phyloP scores from a whole-genome alignment of 768 basidiomycete species.

The Tylopilus sp. region DNA sequence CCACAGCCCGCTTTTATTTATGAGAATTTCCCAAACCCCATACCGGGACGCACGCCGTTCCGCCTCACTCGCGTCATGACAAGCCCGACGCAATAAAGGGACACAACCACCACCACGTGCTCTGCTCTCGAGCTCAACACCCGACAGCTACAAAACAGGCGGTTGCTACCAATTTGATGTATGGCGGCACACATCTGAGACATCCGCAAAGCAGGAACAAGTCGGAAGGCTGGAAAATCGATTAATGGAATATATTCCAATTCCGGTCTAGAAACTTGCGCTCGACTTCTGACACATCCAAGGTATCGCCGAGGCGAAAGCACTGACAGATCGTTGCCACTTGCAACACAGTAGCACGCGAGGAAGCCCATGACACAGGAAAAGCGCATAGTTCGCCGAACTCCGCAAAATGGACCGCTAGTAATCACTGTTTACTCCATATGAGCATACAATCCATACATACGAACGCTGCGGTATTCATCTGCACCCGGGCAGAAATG shows the following conservation, averaged over 20 bases:
- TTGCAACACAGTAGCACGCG: slow-evolving; percentile 6
- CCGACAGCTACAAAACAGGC: not conserved
- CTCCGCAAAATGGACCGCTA: not conserved
- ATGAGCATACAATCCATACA: not conserved
- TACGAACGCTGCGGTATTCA: not conserved
- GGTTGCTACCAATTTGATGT: not conserved
- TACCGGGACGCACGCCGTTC: slow-evolving; percentile 3
- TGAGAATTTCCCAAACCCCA: slow-evolving; percentile 11
- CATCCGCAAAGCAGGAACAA: not conserved
- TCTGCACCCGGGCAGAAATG: slow-evolving; percentile 9
- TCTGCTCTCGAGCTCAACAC: slow-evolving; percentile 10
- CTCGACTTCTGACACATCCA: not conserved
- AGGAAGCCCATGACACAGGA: not conserved
- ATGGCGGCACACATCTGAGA: slow-evolving; percentile 5
- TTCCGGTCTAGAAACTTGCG: slow-evolving; percentile 1
- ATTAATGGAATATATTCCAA: slow-evolving; percentile 7
- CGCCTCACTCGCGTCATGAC: slow-evolving; percentile 3
- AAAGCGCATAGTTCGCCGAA: not conserved
- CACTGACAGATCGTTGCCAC: slow-evolving; percentile 1
- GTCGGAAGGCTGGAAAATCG: not conserved
- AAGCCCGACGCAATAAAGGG: not conserved
- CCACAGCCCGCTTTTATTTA: slow-evolving; percentile 11
- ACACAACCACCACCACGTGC: not conserved
- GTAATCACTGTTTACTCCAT: slow-evolving; percentile 9
- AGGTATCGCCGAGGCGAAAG: slow-evolving; percentile 17